Percentiles rank a stretch among this genome's conserved stretches.
phyloP scores from a whole-genome alignment of 495 filamentous ascomycete species.

The Umbilicaria muhlenbergii region DNA sequence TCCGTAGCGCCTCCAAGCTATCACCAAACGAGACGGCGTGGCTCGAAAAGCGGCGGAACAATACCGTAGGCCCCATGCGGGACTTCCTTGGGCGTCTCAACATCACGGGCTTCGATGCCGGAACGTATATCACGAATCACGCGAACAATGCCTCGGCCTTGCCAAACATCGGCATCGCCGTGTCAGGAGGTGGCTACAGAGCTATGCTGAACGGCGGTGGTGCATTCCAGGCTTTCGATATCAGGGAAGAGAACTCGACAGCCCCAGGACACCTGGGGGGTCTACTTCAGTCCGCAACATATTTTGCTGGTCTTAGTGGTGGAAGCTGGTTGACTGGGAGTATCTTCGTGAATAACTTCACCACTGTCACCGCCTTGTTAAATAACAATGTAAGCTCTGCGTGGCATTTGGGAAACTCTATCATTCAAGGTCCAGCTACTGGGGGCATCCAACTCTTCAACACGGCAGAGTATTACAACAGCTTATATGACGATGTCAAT shows the following conservation, averaged over 20 bases:
- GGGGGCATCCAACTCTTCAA: conserved; percentile 35
- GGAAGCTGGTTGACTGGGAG: conserved; percentile 81
- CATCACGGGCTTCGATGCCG: conserved; percentile 64
- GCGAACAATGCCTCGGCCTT: conserved; percentile 38
- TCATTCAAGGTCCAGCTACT: conserved; percentile 49
- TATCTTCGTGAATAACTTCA: conserved; percentile 83
- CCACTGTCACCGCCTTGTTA: conserved; percentile 48
- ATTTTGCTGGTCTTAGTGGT: conserved; percentile 72
- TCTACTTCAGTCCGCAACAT: conserved; percentile 70
- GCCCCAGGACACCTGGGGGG: conserved; percentile 62
- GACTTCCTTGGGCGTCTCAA: conserved; percentile 57
- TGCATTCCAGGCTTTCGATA: conserved; percentile 71
- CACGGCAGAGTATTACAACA: conserved; percentile 48
- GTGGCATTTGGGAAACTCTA: conserved; percentile 69
- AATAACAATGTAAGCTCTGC: conserved; percentile 35
- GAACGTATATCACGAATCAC: conserved; percentile 45
- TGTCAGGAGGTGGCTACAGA: conserved; percentile 63
- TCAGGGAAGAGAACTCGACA: conserved; percentile 50
- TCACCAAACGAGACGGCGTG: conserved; percentile 57
- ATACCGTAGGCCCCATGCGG: conserved; percentile 50
- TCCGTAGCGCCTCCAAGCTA: conserved; percentile 38
- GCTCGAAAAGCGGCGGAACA: conserved; percentile 34
- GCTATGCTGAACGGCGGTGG: conserved; percentile 85
- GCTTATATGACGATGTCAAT: conserved; percentile 43
- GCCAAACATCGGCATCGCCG: conserved; percentile 44